Evolutionary conservation across 192 early-diverging fungal species (phyloP), one percentile per base, ranked within the genome.

Genomic region (Dissophora globulifera): DNA sequence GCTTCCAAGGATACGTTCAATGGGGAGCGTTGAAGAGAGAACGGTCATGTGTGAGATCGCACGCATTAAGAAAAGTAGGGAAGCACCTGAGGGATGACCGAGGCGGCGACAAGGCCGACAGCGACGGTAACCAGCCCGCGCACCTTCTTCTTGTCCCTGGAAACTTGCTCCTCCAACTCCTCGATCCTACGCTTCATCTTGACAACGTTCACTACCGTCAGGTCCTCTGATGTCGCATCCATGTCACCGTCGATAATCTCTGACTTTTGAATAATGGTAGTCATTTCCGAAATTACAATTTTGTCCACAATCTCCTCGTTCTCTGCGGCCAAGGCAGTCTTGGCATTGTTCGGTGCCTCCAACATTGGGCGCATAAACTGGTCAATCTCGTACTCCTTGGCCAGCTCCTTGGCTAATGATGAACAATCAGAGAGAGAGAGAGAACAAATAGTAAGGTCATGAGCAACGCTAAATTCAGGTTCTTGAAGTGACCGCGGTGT

Each of bases 41-140:
- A n/a, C n/a, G n/a, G n/a, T n/a, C n/a, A n/a, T n/a, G n/a, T n/a
- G n/a, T n/a, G n/a, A n/a, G n/a, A n/a, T n/a, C n/a, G n/a, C n/a
- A n/a, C n/a, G n/a, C n/a, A n/a, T 51, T 56, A 76, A 20, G 72
- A 62, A 55, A 76, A 76, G 58, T 67, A 76, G 26, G 72, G 72
- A 2, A 76, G 58, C 0, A 76, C 72, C 27, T 76, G 72, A 41
- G 72, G 72, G 26, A 76, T 76, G 20, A 76, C 72, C 12, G 72
- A 48, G 13, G 64, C 72, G 16, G 72, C 72, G 8, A 64, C 72
- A 20, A 76, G 23, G 9, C 72, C 72, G 7, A 67, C 72, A 42
- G 72, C 72, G 48, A 76, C 72, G 27, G 64, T 59, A 19, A 54
- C 63, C 25, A 76, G 27, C 12, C 72, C 63, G 29, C 72, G 72